Base-by-base conservation (phyloP, 2,329 filamentous ascomycete genomes). In the Dactylellina drechsleri region DNA sequence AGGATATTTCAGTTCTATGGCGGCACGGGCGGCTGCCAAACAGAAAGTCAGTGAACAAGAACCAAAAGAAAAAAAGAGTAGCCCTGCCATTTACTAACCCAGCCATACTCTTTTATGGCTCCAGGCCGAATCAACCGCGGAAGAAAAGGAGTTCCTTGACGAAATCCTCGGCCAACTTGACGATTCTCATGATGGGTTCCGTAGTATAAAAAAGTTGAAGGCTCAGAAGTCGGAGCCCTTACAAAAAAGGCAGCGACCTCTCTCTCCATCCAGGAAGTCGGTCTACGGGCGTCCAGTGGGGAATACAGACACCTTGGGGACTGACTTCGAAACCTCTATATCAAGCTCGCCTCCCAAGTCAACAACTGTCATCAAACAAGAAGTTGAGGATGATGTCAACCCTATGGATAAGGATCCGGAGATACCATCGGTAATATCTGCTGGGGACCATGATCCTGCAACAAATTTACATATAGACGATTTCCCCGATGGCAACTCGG, bases 1-100 rank as follows among this genome's bases (percentile, higher is more conserved):
- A 82, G 94, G 96, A 80, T 99, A 96, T 83, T 98, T 99, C 81
- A 94, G 87, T 78, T 91, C 91, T 79, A 92, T 92, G 65, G 87
- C 88, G 40, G 84, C 85, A 41, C 72, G 66, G 31, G 82, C 84
- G 43, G 82, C 83, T 73, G 86, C 86, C 77, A 98, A 97, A 81
- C 86, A 91, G 16, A 98, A 97, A 87, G 92, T 93, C 82, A 71
- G 82, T 28, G 70, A 64, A 45, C 12, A 26, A 41, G 7, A 36
- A 40, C 20, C 2, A n/a, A n/a, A n/a, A n/a, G 36, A 61, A 10
- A 45, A 16, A 45, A 10, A 26, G 4, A 15, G 12, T 45, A 5
- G 26, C 15, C 20, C 23, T 26, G 16, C 50, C 31, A 28, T 45
- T 56, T n/a, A 45, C 57, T 62, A 13, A 23, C 50, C 8, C 23